phyloP scores from a whole-genome alignment of 73 alveolate species.

The Symbiodinium pilosum region DNA sequence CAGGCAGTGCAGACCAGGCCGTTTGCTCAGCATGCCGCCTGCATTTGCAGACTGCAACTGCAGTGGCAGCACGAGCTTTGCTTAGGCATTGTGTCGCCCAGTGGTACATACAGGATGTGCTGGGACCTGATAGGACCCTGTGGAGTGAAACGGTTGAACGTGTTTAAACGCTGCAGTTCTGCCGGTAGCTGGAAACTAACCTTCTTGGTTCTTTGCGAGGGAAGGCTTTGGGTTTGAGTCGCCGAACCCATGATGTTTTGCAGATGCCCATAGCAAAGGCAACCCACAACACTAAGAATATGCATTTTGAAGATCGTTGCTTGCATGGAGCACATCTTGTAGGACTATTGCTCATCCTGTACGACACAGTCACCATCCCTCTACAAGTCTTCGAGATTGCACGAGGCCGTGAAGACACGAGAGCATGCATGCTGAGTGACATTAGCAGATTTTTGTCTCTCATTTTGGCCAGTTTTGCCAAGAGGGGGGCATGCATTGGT shows the following conservation, averaged over 20 bases:
- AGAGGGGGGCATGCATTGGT: not conserved
- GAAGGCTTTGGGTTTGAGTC: too few species aligned
- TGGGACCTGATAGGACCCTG: slow-evolving; percentile 91
- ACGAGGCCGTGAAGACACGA: slow-evolving; percentile 10
- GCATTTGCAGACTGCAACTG: not conserved
- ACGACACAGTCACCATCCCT: slow-evolving; percentile 67
- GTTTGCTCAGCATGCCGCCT: not conserved
- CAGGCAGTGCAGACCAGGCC: not conserved
- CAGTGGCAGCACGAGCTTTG: too few species aligned
- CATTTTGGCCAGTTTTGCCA: not conserved
- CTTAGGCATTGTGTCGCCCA: slow-evolving; percentile 58
- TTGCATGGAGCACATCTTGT: not conserved
- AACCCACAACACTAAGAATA: too few species aligned
- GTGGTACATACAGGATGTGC: slow-evolving; percentile 70
- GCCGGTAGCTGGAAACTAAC: too few species aligned
- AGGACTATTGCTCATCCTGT: slow-evolving; percentile 74
- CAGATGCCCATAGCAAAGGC: too few species aligned
- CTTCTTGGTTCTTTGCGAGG: too few species aligned
- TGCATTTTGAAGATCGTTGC: too few species aligned
- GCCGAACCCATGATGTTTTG: too few species aligned
- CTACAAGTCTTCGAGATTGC: slow-evolving; percentile 56
- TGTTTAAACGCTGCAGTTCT: too few species aligned
- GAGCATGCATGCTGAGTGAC: too few species aligned
- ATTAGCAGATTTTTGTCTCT: not conserved
- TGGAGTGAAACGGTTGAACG: too few species aligned